Conservation (phyloP, 2,329 filamentous ascomycete genomes). For the Paraphaeosphaeria minitans region DNA sequence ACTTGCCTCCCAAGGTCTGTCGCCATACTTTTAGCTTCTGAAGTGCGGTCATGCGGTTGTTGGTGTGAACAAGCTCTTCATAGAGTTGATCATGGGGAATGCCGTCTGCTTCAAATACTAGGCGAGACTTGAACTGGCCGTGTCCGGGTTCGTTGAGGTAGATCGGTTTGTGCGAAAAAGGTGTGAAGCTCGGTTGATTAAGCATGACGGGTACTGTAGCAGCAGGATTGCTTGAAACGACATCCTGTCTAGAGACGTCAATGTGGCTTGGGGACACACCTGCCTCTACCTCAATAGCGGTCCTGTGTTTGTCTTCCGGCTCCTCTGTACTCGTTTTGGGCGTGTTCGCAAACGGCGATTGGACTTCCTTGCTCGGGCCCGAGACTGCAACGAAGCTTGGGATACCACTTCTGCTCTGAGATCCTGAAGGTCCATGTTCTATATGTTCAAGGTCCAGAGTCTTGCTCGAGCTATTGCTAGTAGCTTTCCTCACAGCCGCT, state of each 20-base stretch:
- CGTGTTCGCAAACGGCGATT: background rate
- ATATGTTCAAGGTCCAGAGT: background rate
- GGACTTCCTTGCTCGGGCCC: background rate
- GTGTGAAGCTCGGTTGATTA: background rate
- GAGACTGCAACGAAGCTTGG: background rate
- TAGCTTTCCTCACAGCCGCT: background rate
- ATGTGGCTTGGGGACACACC: background rate
- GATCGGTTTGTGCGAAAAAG: slow-evolving; percentile 5
- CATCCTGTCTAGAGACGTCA: background rate
- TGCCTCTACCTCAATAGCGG: background rate
- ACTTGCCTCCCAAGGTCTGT: background rate
- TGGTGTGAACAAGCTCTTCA: background rate
- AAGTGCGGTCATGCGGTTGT: slow-evolving; percentile 1
- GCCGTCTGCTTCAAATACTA: slow-evolving; percentile 3
- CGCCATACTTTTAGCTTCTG: slow-evolving; percentile 4
- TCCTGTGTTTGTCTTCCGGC: background rate
- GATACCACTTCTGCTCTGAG: background rate
- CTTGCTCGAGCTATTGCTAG: background rate
- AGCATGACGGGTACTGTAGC: background rate
- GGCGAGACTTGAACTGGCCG: slow-evolving; percentile 3
- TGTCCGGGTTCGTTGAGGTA: background rate
- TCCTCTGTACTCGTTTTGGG: background rate
- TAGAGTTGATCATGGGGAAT: background rate
- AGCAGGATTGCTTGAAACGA: background rate
- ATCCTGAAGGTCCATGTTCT: background rate